Conservation (phyloP, 345 rosid species). For the Citrus cavaleriei region DNA sequence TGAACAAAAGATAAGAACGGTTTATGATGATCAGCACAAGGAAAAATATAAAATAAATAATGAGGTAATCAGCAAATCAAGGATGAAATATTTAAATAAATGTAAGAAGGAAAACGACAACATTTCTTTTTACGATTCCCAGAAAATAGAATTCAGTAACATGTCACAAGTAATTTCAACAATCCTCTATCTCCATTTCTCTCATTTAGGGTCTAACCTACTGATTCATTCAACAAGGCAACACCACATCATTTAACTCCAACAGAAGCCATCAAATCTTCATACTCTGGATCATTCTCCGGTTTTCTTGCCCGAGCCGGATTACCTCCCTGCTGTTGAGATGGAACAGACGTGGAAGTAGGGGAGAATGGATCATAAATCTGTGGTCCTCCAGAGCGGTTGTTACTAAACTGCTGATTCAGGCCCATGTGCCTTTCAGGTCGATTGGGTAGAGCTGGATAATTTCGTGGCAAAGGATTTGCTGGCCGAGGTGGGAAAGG, state of each 20-base stretch:
- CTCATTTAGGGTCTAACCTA: background rate
- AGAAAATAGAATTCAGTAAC: background rate
- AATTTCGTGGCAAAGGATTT: conserved; percentile 37
- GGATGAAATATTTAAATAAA: background rate
- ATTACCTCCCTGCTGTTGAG: conserved; percentile 41
- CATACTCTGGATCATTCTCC: conserved; percentile 58
- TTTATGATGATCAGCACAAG: background rate
- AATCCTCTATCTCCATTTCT: background rate
- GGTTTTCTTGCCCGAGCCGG: conserved; percentile 26
- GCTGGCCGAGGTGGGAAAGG: conserved; percentile 53
- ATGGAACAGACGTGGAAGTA: conserved; percentile 34
- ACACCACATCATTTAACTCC: conserved; percentile 39
- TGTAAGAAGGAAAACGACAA: too few species aligned
- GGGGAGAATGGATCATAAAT: conserved; percentile 92
- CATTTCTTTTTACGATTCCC: background rate
- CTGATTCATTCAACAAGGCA: background rate
- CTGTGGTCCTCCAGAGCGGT: conserved; percentile 42
- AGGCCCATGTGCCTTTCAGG: conserved; percentile 27
- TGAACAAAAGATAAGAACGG: background rate
- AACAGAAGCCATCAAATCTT: conserved; percentile 72
- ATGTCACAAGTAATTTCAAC: background rate
- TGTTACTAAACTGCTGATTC: conserved; percentile 30
- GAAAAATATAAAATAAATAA: background rate
- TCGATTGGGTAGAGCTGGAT: conserved; percentile 24
- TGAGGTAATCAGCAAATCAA: background rate